Conservation (phyloP, 2,329 filamentous ascomycete species). For the Mariannaea elegans region DNA sequence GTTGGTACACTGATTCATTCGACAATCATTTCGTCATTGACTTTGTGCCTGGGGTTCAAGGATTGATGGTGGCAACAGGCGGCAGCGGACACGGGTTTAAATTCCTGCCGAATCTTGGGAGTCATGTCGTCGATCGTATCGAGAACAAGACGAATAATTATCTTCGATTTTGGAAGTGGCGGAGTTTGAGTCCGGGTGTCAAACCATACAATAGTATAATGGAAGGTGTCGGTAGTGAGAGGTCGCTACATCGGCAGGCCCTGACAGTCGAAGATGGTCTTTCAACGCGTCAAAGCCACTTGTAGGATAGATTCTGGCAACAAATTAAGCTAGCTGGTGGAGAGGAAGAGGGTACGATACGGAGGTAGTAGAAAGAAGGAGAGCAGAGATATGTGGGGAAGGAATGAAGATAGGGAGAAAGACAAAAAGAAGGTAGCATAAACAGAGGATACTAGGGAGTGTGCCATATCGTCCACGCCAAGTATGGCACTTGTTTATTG, state of each 20-base stretch:
- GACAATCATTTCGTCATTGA: conserved; percentile 28
- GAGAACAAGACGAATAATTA: conserved; percentile 14
- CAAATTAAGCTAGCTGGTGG: too few relatives aligned
- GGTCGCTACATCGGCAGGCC: conserved; percentile 15
- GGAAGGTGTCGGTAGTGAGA: conserved; percentile 11
- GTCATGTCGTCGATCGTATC: conserved; percentile 16
- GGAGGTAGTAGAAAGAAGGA: too few relatives aligned
- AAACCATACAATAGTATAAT: conserved; percentile 24
- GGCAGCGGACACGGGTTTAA: conserved; percentile 13
- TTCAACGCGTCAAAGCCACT: not conserved
- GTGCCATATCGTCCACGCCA: too few relatives aligned
- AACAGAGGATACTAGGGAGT: too few relatives aligned
- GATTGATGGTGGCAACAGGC: conserved; percentile 22
- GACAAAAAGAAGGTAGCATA: too few relatives aligned
- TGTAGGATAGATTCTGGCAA: too few relatives aligned
- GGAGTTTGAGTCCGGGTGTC: not conserved
- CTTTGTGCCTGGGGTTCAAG: conserved; percentile 7
- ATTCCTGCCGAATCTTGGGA: conserved; percentile 14
- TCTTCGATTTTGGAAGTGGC: conserved; percentile 17
- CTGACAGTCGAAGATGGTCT: conserved; percentile 5
- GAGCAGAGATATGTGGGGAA: too few relatives aligned
- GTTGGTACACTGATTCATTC: conserved; percentile 47
- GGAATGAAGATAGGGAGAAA: too few relatives aligned
- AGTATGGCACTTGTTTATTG: too few relatives aligned
- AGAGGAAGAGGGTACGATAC: too few relatives aligned